A percentile compares a stretch with the other conserved stretches of the same genome.
phyloP scores from a whole-genome alignment of 768 basidiomycete genomes.

The Hemileccinum rubropunctum region DNA sequence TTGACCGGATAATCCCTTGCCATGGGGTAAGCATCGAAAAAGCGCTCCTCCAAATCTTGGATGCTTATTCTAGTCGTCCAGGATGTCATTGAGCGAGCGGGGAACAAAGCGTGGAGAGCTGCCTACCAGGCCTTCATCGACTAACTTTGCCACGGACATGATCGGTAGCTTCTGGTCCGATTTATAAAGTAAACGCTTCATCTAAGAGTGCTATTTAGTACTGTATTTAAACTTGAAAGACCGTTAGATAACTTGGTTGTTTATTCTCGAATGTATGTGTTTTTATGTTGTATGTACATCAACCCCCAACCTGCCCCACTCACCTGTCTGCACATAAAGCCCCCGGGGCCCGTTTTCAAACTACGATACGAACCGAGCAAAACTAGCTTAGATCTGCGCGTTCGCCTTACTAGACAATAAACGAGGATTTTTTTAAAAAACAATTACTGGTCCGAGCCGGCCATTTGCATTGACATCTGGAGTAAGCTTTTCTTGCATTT shows the following conservation, averaged over 20 bases:
- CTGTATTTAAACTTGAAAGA: constrained; percentile 11
- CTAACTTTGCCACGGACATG: neutral
- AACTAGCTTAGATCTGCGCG: too few relatives aligned
- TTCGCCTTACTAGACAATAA: too few relatives aligned
- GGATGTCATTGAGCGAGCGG: constrained; percentile 64
- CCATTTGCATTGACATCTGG: too few relatives aligned
- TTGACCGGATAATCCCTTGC: constrained; percentile 71
- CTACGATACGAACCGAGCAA: too few relatives aligned
- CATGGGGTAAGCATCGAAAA: constrained; percentile 46
- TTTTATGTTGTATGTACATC: too few relatives aligned
- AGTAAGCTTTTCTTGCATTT: too few relatives aligned
- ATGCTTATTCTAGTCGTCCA: constrained; percentile 13
- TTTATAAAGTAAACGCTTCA: neutral
- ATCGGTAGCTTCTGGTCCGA: neutral
- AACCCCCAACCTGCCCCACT: too few relatives aligned
- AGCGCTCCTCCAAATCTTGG: neutral
- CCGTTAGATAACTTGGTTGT: neutral
- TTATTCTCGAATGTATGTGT: neutral
- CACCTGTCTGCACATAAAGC: too few relatives aligned
- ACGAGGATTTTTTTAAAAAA: too few relatives aligned
- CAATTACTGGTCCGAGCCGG: too few relatives aligned
- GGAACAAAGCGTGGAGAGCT: constrained; percentile 52
- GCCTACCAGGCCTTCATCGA: constrained; percentile 37
- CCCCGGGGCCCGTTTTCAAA: too few relatives aligned
- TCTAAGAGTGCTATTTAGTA: neutral